Base-by-base conservation (phyloP, 2,329 filamentous ascomycete genomes). In the Colletotrichum plurivorum region DNA sequence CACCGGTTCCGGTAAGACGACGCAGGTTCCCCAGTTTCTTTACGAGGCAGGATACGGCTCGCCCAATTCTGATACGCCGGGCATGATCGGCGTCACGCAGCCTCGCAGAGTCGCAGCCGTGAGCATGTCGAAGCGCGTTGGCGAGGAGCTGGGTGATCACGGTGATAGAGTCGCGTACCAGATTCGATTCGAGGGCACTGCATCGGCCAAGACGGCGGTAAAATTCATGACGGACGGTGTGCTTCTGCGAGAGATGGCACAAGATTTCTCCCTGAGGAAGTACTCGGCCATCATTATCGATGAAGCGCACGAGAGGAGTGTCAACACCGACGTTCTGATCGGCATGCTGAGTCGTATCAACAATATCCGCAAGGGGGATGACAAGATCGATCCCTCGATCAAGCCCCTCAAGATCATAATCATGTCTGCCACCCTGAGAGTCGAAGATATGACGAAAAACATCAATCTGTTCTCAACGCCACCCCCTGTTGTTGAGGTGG, bases 151-250 rank as follows among this genome's bases (percentile, higher is more conserved):
- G 49, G 94, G 94, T 1, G 86, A 93, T 54, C 89, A 92, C 74
- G 90, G 90, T n/a, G 85, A 91, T 27, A 88, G 88, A 55, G 95
- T 99, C 7, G 94, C 93, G 5, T 97, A 98, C 78, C 96, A 95
- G 78, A 98, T 99, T 74, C 92, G 97, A 25, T 99, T 98, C 73
- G 96, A 99, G 77, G 94, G 92, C 57, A 95, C 91, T 0, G 90
- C 93, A 2, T 89, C 90, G 56, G 85, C 90, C 31, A 92, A 94
- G 60, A 99, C 96, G 0, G 93, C 94, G 6, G 89, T 99, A 78
- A 99, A 99, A 79, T 99, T 98, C 82, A 98, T 99, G 95, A 99
- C 96, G 0, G 96, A 99, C 79, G 96, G 96, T 87, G 94, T 99
- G 31, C 84, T 99, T 69, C 87, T 99, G 10, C 91, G 96, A 65